Base-by-base conservation (phyloP, 768 basidiomycete genomes). In the Daedaleopsis sinensis region DNA sequence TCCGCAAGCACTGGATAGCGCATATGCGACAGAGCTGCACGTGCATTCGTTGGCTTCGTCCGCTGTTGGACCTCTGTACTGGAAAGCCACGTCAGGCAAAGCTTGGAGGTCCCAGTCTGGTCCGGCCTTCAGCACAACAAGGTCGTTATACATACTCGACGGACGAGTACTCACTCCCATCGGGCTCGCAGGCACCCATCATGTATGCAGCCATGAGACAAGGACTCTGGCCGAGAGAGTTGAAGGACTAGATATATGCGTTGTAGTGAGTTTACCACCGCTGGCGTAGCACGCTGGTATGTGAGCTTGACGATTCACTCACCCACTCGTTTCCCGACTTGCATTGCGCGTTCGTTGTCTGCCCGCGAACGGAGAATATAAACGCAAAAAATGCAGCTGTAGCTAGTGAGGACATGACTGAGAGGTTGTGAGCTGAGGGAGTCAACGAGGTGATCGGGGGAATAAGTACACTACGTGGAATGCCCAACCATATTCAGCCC, bases 11-110 rank as follows among this genome's bases (percentile, higher is more conserved):
- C 77, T 78, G 58, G 82, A 64, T 65, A 84, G 65, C n/a, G 79
- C 79, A 70, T 84, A 86, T 49, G 79, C 79, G 12, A 85, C 80
- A 0, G 82, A 77, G 64, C 79, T 83, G 69, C 84, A 84, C 62
- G 70, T 70, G 67, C 84, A 85, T n/a, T 62, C n/a, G 55, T 79
- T 81, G 16, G 72, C 77, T 23, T 70, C 62, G 9, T 49, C 61
- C 35, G 58, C 13, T 18, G 69, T 68, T 9, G 82, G 81, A 1
- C 79, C 57, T 5, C 36, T 42, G 36, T 78, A 49, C 72, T 62
- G 63, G 81, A 82, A 16, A 32, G 66, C 70, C 6, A 52, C 43
- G 3, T 62, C 66, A 42, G 78, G 58, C 1, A 79, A 70, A 6
- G 65, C 68, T 23, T 65, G 66, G 21, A 84, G 67, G 6, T 60